Evolutionary conservation across 2,329 filamentous ascomycete genomes (phyloP), one percentile per base, ranked within the genome.

Genomic region (Nothopassalora personata): DNA sequence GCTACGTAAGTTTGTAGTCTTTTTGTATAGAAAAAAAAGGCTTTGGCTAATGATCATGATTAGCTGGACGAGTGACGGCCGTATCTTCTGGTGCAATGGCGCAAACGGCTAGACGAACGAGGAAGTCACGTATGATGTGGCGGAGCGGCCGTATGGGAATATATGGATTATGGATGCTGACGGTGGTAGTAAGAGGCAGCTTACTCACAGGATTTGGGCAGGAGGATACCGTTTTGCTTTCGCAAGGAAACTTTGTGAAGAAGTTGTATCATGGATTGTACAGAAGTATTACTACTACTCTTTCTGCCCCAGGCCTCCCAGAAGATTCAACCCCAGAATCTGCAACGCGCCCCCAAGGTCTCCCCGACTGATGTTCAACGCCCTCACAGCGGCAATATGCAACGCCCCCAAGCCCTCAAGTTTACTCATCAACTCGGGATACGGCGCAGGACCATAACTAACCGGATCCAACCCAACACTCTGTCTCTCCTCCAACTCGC

Each of bases 361-460:
- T 2, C 63, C 63, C 49, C 61, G 56, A n/a, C 54, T 61, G 5
- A 61, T 59, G 45, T 65, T 65, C 54, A 65, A n/a, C 19, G 59
- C 63, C 46, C 54, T 52, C 28, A 65, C 57, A 15, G 57, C 56
- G 43, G 57, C 61, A 48, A 63, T 46, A 8, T 60, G 48, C 10
- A 58, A 36, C 13, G 45, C 57, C 10, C 61, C 61, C 30, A 56
- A 50, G 8, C 54, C 50, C 28, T 53, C 43, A 53, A 65, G 52
- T 23, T 56, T 36, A 19, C 60, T 52, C 59, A 62, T 63, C 27
- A 59, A 36, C 19, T 53, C 59, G 9, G 62, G 67, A 59, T 61
- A 68, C n/a, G 67, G 67, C 13, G 58, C 61, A 30, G 61, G 60
- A 11, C 64, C 60, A 30, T 46, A 49, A 19, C 19, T 23, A 3